Conservation (phyloP, 495 filamentous ascomycete species). For the Trichoderma erinaceum region DNA sequence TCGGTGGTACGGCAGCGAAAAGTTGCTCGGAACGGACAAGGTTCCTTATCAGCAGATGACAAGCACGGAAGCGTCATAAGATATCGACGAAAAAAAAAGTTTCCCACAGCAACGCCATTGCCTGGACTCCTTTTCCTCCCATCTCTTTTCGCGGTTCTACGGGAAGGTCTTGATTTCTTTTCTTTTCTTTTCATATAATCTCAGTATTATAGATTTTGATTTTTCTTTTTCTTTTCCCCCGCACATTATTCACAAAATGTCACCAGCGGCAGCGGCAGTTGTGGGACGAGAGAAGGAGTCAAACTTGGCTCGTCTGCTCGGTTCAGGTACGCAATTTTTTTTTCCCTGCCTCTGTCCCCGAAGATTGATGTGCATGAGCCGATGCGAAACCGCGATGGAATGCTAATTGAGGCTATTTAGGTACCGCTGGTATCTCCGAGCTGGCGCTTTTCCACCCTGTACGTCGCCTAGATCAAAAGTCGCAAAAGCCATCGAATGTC, state of each 20-base stretch:
- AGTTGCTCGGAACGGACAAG: not conserved
- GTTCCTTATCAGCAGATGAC: not conserved
- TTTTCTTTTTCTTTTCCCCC: not conserved
- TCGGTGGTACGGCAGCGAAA: not conserved
- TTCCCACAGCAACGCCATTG: not conserved
- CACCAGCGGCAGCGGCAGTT: slow-evolving; percentile 34
- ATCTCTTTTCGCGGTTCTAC: not conserved
- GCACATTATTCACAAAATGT: slow-evolving; percentile 34
- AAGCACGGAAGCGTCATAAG: not conserved
- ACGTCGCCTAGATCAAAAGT: slow-evolving; percentile 29
- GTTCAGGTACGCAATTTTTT: slow-evolving; percentile 62
- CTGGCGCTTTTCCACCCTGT: slow-evolving; percentile 95
- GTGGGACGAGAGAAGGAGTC: slow-evolving; percentile 77
- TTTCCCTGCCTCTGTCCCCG: not conserved
- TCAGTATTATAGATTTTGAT: not conserved
- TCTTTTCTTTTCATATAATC: not conserved
- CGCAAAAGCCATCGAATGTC: not conserved
- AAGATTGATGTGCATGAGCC: too few relatives aligned
- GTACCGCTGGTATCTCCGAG: slow-evolving; percentile 91
- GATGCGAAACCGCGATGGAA: not conserved
- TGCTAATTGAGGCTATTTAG: slow-evolving; percentile 40
- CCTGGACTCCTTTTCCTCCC: not conserved
- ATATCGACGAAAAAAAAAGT: slow-evolving; percentile 9
- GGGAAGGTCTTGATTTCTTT: not conserved
- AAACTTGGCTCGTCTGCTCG: slow-evolving; percentile 75